These are phyloP conservation scores for Blastomyces silverae DNA, from an alignment of 2,329 filamentous ascomycete species.

Conservation along the genomic window DNA sequence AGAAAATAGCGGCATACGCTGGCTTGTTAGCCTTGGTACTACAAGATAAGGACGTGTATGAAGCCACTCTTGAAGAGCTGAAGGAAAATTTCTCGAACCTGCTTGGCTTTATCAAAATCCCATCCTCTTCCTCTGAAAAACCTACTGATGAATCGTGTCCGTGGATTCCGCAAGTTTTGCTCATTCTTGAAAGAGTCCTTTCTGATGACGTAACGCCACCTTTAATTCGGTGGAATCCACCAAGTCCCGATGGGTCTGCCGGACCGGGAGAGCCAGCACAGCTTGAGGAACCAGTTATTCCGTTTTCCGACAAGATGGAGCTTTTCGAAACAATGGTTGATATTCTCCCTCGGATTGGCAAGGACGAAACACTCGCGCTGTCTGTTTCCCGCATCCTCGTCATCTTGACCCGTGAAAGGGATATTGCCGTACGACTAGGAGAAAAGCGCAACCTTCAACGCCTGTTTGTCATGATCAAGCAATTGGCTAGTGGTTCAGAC, in stretches of 20 bases:
- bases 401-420: constrained; percentile 73
- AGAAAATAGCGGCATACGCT: constrained; percentile 82
- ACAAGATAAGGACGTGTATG: constrained; percentile 75
- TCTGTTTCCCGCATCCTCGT: constrained; percentile 78
- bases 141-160: constrained; percentile 72
- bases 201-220: constrained; percentile 78
- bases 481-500: constrained; percentile 72
- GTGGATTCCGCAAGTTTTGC: constrained; percentile 84
- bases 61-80: constrained; percentile 64
- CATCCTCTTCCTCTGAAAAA: constrained; percentile 49
- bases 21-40: constrained; percentile 84
- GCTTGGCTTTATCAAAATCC: constrained; percentile 68
- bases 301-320: constrained; percentile 57
- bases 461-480: constrained; percentile 91
- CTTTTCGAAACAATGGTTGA: constrained; percentile 75
- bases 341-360: constrained; percentile 76
- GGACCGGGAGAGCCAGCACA: constrained; percentile 48
- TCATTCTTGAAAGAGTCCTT: constrained; percentile 86
- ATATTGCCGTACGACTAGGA: constrained; percentile 66
- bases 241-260: constrained; percentile 41
- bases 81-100: constrained; percentile 70
- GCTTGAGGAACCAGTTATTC: constrained; percentile 56
- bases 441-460: constrained; percentile 85
- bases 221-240: constrained; percentile 60
- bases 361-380: constrained; percentile 76